phyloP scores from a whole-genome alignment of 331 rosid genomes.

The Telfairia occidentalis region DNA sequence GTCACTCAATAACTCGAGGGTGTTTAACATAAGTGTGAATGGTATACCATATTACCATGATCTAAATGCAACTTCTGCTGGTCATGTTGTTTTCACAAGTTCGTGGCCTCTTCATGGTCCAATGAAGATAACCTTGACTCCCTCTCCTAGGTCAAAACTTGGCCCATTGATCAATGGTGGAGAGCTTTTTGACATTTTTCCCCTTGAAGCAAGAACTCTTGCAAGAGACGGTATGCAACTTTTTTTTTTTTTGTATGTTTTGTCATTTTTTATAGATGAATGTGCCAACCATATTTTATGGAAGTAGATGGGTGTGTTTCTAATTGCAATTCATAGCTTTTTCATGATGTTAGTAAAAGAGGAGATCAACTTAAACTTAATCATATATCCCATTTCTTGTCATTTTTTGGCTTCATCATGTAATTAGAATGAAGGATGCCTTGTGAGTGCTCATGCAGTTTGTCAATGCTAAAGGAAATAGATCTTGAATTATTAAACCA shows the following conservation, averaged over 20 bases:
- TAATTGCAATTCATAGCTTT: neutral
- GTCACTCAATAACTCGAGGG: constrained; percentile 27
- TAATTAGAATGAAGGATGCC: neutral
- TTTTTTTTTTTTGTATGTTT: neutral
- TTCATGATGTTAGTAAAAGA: neutral
- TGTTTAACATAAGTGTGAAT: constrained; percentile 43
- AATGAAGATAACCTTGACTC: constrained; percentile 52
- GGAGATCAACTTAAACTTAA: neutral
- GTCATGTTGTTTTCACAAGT: constrained; percentile 60
- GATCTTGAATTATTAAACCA: neutral
- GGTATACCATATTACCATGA: constrained; percentile 37
- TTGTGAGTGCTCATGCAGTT: neutral
- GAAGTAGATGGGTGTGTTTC: neutral
- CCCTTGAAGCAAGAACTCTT: constrained; percentile 55
- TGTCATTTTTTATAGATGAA: neutral
- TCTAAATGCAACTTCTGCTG: constrained; percentile 43
- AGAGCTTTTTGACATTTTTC: constrained; percentile 47
- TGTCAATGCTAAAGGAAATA: neutral
- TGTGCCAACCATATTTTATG: constrained; percentile 3
- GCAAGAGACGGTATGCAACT: constrained; percentile 65
- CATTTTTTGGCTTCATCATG: neutral
- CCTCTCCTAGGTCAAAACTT: constrained; percentile 34
- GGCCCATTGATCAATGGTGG: constrained; percentile 82
- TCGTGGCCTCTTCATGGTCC: constrained; percentile 76
- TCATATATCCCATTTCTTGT: neutral